These are phyloP conservation scores for Phtheirospermum japonicum DNA, from an alignment of 257 asterid genomes.

Conservation along the genomic window DNA sequence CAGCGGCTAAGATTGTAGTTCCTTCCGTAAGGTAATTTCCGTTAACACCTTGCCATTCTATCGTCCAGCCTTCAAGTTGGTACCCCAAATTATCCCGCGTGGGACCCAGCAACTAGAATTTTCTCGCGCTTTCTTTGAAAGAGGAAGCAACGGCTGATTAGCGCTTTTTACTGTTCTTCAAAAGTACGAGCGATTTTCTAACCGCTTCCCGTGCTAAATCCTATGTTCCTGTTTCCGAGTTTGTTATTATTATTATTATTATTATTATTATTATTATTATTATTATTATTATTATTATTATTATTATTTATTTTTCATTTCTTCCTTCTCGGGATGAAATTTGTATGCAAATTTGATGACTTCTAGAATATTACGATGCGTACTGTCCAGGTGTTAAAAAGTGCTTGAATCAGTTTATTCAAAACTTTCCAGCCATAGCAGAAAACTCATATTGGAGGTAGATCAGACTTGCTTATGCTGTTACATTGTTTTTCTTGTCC, in stretches of 20 bases:
- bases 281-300: no score
- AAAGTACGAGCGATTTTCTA: slow-evolving; percentile 74
- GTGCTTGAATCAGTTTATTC: no score
- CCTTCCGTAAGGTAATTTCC: slow-evolving; percentile 73
- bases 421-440: no score
- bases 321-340: slow-evolving; percentile 27
- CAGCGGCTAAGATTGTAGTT: slow-evolving; percentile 66
- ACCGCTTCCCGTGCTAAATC: slow-evolving; percentile 94
- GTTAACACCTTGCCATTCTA: slow-evolving; percentile 71
- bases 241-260: no score
- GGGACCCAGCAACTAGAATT: slow-evolving; percentile 74
- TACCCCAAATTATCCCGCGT: slow-evolving; percentile 81
- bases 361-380: no score
- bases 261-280: no score
- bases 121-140: slow-evolving; percentile 62
- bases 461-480: no score
- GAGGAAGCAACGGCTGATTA: slow-evolving; percentile 65
- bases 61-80: slow-evolving; percentile 97
- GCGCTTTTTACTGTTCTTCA: slow-evolving; percentile 61
- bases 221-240: slow-evolving; percentile 88
- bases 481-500: no score
- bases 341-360: no score
- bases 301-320: no score
- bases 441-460: no score
- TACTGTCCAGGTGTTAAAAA: no score